Base-by-base conservation (phyloP, 345 rosid species). In the Eutrema yunnanense region DNA sequence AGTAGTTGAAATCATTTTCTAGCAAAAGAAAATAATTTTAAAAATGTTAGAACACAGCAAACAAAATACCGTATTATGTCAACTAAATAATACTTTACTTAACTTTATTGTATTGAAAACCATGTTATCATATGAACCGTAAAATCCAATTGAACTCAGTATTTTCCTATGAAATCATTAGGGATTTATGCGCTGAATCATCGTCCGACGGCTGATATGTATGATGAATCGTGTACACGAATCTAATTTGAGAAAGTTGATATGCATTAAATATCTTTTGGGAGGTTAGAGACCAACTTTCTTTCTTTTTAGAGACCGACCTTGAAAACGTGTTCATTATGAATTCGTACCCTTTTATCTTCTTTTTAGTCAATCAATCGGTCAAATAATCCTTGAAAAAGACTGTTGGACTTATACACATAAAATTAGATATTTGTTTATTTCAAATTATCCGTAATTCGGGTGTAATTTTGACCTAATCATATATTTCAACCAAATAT, bases 401-500 rank as follows among this genome's bases (percentile, higher is more conserved):
- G 2, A 48, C 11, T 40, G 59, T 26, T 30, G 46, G 66, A 73
- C 36, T 48, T 40, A 22, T 11, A 61, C 14, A 62, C 13, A 62
- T 40, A 41, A 66, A 44, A 43, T 67, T 67, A 67, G 56, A 67
- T 52, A 50, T 9, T 32, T 73, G 12, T 48, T 22, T 40, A 58
- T 56, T 73, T 5, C 11, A 57, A 42, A 4, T 46, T 54, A 64
- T 65, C 59, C 19, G 40, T 6, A 49, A 59, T 59, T 62, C 55
- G 5, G 62, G 49, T 74, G 22, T 43, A 33, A 0, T 42, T 59
- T 67, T 60, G 26, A 53, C 55, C 69, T 60, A 74, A 67, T 42
- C n/a, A 60, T 62, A 67, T 74, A 66, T 73, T 38, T 48, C 11
- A 12, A 13, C 72, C 60, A 73, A 65, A 73, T 65, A 55, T 65